Evolutionary conservation across 768 basidiomycete genomes (phyloP), one percentile per base, ranked within the genome.

Genomic region (Russula brevipes): DNA sequence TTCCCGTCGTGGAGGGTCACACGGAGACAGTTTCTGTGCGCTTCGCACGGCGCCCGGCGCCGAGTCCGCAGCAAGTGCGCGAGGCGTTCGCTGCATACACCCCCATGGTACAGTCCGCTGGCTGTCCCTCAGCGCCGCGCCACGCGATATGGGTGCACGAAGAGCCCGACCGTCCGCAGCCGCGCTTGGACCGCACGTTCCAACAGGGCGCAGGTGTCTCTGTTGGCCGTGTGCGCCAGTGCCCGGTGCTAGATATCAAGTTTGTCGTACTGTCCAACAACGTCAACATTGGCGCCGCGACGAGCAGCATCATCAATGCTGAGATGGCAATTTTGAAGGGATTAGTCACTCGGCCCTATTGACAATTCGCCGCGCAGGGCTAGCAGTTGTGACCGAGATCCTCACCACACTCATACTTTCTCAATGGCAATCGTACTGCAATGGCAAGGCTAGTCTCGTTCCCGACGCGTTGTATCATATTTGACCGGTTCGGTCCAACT

Each of bases 231-330:
- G 86, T 99, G 17, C 80, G 97, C 58, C 86, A 94, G 72, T 98
- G 96, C 70, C 80, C 83, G 33, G 97, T 99, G 31, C 73, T 99
- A 55, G 97, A 99, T 73, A 82, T 98, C 80, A 97, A 97, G 77
- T 97, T 98, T 71, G 89, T 97, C 44, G 88, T 92, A 33, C 79
- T 98, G 56, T 82, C 87, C 63, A 95, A 97, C 74, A 98, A 98
- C 71, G 95, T 98, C 65, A 85, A 86, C 59, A 91, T 98, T 68
- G 96, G 97, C 8, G 96, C 97, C 24, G 96, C 97, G 55, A 99
- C 97, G 54, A 94, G 91, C 66, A 92, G 89, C 67, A 90, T 99
- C 72, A 95, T 98, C 70, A 99, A 98, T 72, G 96, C 96, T 3
- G 94, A 98, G 78, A 76, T 89, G n/a, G 94, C 94, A n/a, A 83